phyloP scores from a whole-genome alignment of 2,329 filamentous ascomycete genomes.

The Cladosporium austrohemisphaericum region DNA sequence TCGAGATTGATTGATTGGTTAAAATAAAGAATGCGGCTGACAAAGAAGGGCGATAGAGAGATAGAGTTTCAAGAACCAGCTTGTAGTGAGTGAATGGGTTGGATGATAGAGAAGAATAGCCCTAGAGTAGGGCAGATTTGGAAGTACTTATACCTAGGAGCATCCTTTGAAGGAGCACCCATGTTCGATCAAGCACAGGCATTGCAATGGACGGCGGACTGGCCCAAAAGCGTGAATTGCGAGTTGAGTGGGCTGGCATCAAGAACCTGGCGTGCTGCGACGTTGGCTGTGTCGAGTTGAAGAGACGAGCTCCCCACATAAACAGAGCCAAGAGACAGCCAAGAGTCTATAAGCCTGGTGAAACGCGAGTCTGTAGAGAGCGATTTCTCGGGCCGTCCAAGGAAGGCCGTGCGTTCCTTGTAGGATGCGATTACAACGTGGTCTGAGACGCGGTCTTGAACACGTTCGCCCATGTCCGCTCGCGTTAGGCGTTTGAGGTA shows the following conservation, averaged over 20 bases:
- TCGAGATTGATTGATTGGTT: not conserved
- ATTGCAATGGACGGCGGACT: not conserved
- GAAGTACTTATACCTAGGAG: conserved; percentile 11
- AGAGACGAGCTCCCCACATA: conserved; percentile 6
- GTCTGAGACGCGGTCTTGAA: not conserved
- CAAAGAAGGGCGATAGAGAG: not conserved
- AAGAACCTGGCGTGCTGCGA: conserved; percentile 3
- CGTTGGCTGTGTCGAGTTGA: conserved; percentile 9
- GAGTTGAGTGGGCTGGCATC: not conserved
- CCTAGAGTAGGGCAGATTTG: conserved; percentile 9
- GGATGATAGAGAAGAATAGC: conserved; percentile 3
- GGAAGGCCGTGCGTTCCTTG: not conserved
- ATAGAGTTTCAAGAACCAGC: conserved; percentile 13
- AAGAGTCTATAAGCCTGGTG: conserved; percentile 5
- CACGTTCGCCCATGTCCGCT: not conserved
- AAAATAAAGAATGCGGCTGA: not conserved
- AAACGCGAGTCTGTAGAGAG: conserved; percentile 1
- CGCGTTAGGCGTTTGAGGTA: not conserved
- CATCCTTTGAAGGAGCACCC: not conserved
- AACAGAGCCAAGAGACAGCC: conserved; percentile 5
- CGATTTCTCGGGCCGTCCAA: not conserved
- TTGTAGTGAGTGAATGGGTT: conserved; percentile 8
- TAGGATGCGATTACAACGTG: not conserved
- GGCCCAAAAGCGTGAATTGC: not conserved
- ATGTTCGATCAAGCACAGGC: not conserved